Evolutionary conservation across 192 early-diverging fungal genomes (phyloP), one percentile per base, ranked within the genome.

Genomic region (Entomortierella beljakovae): DNA sequence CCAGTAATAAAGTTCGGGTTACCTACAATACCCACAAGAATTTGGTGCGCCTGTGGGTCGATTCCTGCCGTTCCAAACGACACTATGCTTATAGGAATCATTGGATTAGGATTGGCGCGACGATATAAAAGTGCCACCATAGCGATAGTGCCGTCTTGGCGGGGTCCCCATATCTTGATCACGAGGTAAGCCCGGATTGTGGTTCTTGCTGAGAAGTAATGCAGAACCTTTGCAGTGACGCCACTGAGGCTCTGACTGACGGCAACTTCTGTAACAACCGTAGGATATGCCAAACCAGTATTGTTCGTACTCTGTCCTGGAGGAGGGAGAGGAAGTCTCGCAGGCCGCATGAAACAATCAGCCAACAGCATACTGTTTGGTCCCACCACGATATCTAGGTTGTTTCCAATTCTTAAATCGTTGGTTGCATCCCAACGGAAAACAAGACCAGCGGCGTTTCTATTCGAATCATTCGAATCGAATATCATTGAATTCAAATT

Each of bases 141-240:
- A 46, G 43, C 43, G 43, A 46, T 46, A 46, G 43, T 46, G 15
- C 43, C 15, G 43, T 46, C 43, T 46, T 46, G 43, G 20, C 43
- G 15, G 20, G 43, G 15, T 46, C 15, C 15, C 43, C 43, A 46
- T 15, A 46, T 46, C 43, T 15, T 46, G 15, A 46, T 46, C 43
- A 46, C 43, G 20, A 46, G 43, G 43, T 15, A 46, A 46, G 43
- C 43, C 15, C 20, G 43, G 43, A 46, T 46, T 46, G 43, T 46
- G 43, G 43, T 46, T 46, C 43, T 46, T 46, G 43, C 43, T 46
- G 43, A 46, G 43, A 46, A 46, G 20, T 46, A 46, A 46, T 46
- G 43, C 43, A 10, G 43, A 11, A 46, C 15, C 43, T 46, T 46
- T 46, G 43, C 15, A 46, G 15, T 46, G 43, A 46, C 43, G 43